Percentiles rank a stretch among this genome's conserved stretches.
Evolutionary conservation across 2,329 filamentous ascomycete species (phyloP).

Genomic region (Trichoderma sp.): DNA sequence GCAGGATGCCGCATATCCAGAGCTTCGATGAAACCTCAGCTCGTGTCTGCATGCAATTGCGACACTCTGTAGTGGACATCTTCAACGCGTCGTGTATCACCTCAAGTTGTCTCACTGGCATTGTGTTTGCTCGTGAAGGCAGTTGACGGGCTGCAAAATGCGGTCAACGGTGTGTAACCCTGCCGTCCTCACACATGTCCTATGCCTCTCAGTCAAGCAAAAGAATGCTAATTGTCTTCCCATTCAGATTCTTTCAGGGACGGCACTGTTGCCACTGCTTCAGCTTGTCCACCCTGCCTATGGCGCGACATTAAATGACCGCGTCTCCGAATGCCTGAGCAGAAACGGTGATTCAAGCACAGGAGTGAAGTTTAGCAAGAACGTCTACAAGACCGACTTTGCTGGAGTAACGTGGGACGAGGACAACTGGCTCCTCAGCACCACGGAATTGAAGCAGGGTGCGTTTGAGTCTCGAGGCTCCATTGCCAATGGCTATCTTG

Average conservation of each 20-base stretch:
- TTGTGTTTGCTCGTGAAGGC: neutral
- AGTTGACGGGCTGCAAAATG: neutral
- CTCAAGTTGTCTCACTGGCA: neutral
- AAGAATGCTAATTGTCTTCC: neutral
- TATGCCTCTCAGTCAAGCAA: neutral
- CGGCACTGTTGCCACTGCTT: conserved; percentile 2
- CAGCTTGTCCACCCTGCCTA: neutral
- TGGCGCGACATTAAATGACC: neutral
- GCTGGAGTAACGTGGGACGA: conserved; percentile 32
- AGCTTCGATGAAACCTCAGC: conserved; percentile 6
- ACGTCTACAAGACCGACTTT: conserved; percentile 30
- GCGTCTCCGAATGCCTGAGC: neutral
- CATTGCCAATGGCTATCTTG: conserved; percentile 34
- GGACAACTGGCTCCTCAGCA: conserved; percentile 31
- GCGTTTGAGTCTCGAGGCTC: conserved; percentile 33
- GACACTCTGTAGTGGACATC: neutral
- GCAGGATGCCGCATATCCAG: conserved; percentile 1
- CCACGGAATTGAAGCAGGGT: conserved; percentile 29
- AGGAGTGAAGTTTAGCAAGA: neutral
- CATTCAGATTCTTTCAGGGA: neutral
- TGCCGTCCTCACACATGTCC: neutral
- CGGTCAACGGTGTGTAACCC: conserved; percentile 3
- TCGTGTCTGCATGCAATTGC: conserved; percentile 8
- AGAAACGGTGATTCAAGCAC: neutral
- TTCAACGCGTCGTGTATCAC: neutral